Conservation (phyloP, 441 rosid species). For the Metrosideros polymorpha region DNA sequence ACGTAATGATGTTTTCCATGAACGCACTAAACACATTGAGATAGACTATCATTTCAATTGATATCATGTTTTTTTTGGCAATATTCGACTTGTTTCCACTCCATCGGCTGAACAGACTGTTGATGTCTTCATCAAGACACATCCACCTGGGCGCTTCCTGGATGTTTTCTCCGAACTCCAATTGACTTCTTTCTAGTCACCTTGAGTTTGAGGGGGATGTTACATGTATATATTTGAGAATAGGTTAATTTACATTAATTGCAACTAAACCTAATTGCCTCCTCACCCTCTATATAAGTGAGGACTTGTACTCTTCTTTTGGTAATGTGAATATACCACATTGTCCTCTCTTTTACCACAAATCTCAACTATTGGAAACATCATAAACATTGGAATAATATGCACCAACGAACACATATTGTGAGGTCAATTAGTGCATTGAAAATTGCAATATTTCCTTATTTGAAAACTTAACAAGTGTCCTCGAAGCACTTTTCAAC, state of each 20-base stretch:
- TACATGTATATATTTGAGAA: no score
- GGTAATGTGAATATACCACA: no score
- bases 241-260: no score
- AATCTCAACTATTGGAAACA: neutral
- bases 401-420: neutral
- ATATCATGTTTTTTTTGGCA: no score
- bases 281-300: no score
- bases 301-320: no score
- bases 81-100: accelerated
- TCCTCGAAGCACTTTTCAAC: neutral
- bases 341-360: no score
- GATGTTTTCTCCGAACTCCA: neutral
- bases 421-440: neutral
- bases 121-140: neutral
- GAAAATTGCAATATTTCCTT: neutral
- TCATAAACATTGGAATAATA: neutral
- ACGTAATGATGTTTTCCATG: neutral
- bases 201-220: neutral
- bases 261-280: no score
- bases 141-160: no score
- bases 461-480: neutral
- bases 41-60: neutral
- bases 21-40: neutral
- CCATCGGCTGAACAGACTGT: neutral
- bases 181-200: neutral